Base-by-base conservation (phyloP, 2,329 filamentous ascomycete species). In the Fusarium sp. region DNA sequence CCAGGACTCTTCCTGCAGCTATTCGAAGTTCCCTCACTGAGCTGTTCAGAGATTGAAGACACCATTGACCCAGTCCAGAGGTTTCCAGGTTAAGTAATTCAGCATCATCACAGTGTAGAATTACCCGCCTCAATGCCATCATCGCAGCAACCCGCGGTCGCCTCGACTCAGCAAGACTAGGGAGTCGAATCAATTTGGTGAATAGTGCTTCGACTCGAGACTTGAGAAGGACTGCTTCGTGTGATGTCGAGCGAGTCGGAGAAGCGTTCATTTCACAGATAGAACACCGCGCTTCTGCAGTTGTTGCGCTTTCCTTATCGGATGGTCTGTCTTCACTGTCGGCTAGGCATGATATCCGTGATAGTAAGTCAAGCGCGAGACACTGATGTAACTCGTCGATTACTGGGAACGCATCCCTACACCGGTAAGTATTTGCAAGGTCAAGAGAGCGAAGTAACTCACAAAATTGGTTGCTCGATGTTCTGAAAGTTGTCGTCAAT, bases 21-120 rank as follows among this genome's bases (percentile, higher is more conserved):
- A 97, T 87, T 32, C 95, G 89, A 28, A 98, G 82, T 76, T 98
- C 96, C 74, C 95, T 87, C 20, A 93, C 79, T 2, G 94, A 96
- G 77, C 94, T 97, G 67, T 90, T 90, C 39, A 98, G 82, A 1
- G 91, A 93, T 70, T 91, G 88, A 6, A 97, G 81, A 74, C 93
- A 94, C 87, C 92, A 95, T 73, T 94, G 90, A 0, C 92, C 94
- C 40, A 93, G 80, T 1, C 81, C 77, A 10, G 92, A 94, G 2
- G 80, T 82, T 60, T 90, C 87, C 4, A 97, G 80, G 67, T 92
- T 87, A 30, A 95, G 80, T 53, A 92, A 82, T 5, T 84, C 82
- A 0, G 81, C 66, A 52, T 88, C 84, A 17, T 83, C 80, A 6
- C 88, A 89, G 77, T 97, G 93, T 47, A 86, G 83, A 26, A 92